Conservation (phyloP, 331 rosid genomes). For the Quercus lobata region DNA sequence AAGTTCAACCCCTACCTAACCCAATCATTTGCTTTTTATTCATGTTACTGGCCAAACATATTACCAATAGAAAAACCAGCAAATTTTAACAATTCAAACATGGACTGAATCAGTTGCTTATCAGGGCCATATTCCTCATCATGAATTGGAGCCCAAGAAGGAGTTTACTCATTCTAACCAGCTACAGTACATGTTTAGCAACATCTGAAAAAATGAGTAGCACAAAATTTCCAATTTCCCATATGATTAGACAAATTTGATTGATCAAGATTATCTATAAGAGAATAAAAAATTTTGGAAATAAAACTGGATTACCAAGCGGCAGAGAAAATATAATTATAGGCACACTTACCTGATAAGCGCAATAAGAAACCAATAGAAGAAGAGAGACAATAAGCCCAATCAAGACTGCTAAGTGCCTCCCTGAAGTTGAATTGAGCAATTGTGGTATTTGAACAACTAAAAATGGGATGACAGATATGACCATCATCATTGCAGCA, state of each 20-base stretch:
- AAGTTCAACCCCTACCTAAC: not conserved
- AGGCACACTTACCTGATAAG: slow-evolving; percentile 63
- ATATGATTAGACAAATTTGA: not conserved
- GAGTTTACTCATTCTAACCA: not conserved
- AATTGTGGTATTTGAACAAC: slow-evolving; percentile 86
- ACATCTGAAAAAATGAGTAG: not conserved
- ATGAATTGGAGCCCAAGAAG: not conserved
- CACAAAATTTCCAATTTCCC: not conserved
- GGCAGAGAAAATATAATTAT: not conserved
- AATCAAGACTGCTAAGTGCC: slow-evolving; percentile 75
- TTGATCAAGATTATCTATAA: too few species aligned
- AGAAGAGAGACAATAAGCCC: slow-evolving; percentile 55
- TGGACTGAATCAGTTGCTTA: not conserved
- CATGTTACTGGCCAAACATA: not conserved
- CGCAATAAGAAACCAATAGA: slow-evolving; percentile 59
- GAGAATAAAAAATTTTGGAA: not conserved
- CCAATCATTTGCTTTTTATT: not conserved
- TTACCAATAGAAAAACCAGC: not conserved
- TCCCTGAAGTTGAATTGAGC: slow-evolving; percentile 62
- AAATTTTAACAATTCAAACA: not conserved
- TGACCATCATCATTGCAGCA: slow-evolving; percentile 78
- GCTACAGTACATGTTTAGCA: not conserved
- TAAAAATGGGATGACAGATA: slow-evolving; percentile 76
- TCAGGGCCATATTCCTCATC: not conserved
- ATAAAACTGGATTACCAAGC: not conserved